Conservation (phyloP, 371 early-diverging fungal genomes). For the Haplosporangium sp. region DNA sequence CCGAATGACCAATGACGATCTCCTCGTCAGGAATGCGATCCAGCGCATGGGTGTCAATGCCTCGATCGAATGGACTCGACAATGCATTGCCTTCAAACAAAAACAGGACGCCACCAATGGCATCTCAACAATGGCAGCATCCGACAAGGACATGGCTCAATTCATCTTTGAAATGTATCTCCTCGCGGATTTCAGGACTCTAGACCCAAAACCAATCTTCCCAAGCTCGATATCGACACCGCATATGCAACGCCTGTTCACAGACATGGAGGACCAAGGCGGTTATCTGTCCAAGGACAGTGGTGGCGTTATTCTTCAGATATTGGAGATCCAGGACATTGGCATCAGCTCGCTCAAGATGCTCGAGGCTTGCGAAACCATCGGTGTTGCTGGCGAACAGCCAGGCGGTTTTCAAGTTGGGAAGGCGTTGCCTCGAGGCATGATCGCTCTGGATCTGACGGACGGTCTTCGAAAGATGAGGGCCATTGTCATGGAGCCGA, state of each 20-base stretch:
- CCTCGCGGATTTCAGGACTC: constrained; percentile 44
- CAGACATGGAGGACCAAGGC: not conserved
- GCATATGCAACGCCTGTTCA: constrained; percentile 36
- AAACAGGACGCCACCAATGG: constrained; percentile 8
- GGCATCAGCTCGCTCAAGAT: constrained; percentile 37
- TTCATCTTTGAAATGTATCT: constrained; percentile 48
- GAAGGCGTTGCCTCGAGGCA: constrained; percentile 25
- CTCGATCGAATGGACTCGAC: constrained; percentile 48
- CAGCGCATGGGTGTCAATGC: constrained; percentile 45
- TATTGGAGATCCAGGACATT: constrained; percentile 42
- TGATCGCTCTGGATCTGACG: constrained; percentile 32
- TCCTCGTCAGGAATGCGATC: constrained; percentile 45
- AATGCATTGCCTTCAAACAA: constrained; percentile 33
- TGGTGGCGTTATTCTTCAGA: constrained; percentile 46
- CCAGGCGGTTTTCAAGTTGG: constrained; percentile 30
- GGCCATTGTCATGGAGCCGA: constrained; percentile 34
- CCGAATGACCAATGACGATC: constrained; percentile 40
- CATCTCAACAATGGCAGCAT: not conserved
- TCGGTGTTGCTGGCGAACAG: constrained; percentile 38
- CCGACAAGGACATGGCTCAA: constrained; percentile 12
- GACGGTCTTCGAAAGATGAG: constrained; percentile 39
- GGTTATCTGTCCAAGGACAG: not conserved
- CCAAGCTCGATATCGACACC: constrained; percentile 34
- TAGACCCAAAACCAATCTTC: constrained; percentile 31
- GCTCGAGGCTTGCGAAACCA: constrained; percentile 35